Base-by-base conservation (phyloP, 371 early-diverging fungal genomes). In the Apophysomyces sp. region DNA sequence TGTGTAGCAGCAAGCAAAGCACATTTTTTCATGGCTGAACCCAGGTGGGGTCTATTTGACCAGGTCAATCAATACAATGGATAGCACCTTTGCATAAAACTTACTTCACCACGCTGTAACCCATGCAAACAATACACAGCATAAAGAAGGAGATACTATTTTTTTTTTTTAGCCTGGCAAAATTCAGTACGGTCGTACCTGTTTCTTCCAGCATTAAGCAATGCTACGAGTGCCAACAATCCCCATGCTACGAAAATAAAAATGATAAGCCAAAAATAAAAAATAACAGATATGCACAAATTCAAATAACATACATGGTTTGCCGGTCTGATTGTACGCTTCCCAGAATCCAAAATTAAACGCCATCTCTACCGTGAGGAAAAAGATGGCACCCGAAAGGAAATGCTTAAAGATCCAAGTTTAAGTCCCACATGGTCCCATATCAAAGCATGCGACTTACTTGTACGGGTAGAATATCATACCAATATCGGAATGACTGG, bases 21-120 rank as follows among this genome's bases (percentile, higher is more conserved):
- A 67, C 96, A 95, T 57, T 87, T 87, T 44, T 84, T 89, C 97
- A 98, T 97, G 26, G 93, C 89, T 18, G 84, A 76, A 15, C 97
- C 97, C 5, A 98, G 85, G 28, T 92, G 90, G 6, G 97, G 97
- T 58, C 94, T 91, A 69, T 32, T 18, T 49, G 5, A 21, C 15
- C 15, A 3, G 1, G 24, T 32, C 7, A 41, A 21, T 26, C 21
- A 16, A 24, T 60, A 2, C 15, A n/a, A 12, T 34, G 2, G 16
- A 24, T 29, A 1, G 4, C 6, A 29, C 54, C 21, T 15, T 54
- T 31, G 3, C 24, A 7, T 5, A 16, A 21, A 1, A 58, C 80
- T 55, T 86, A 92, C 92, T 86, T 91, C 53, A 95, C 92, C 32
- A 98, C 97, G 56, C 98, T 95, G 69, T 95, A 98, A 9, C 98